Percentiles rank a stretch among this genome's conserved stretches.
Conservation (phyloP, 2,329 filamentous ascomycete species). For the Epichloe coenophiala region DNA sequence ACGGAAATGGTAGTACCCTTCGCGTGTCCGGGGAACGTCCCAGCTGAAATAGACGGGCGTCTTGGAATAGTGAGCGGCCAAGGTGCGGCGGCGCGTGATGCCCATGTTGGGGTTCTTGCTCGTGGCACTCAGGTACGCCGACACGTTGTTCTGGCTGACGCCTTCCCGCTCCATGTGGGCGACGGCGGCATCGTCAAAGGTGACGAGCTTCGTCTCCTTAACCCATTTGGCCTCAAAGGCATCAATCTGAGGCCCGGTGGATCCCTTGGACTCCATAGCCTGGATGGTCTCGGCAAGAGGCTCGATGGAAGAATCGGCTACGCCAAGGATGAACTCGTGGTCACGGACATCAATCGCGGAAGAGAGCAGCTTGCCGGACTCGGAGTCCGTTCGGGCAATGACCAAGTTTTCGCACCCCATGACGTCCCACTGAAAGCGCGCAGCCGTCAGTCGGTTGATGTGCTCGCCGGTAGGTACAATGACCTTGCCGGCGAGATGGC, state of each 20-base stretch:
- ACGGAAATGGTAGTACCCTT: constrained; percentile 86
- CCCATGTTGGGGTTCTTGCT: constrained; percentile 58
- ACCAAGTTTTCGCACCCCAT: constrained; percentile 95
- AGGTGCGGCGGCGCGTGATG: constrained; percentile 59
- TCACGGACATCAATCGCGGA: constrained; percentile 88
- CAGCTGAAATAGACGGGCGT: constrained; percentile 70
- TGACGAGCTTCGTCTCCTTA: constrained; percentile 69
- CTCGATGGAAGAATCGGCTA: constrained; percentile 58
- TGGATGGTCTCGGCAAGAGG: constrained; percentile 82
- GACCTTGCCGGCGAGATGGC: constrained; percentile 91
- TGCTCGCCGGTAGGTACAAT: constrained; percentile 88
- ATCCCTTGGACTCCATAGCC: constrained; percentile 73
- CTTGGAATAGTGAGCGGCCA: constrained; percentile 55
- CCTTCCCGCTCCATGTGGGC: constrained; percentile 57
- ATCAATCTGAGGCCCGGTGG: constrained; percentile 68
- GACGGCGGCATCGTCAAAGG: constrained; percentile 81
- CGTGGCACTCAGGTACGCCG: constrained; percentile 52
- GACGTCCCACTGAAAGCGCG: constrained; percentile 94
- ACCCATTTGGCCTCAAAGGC: constrained; percentile 79
- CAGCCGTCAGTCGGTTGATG: constrained; percentile 84
- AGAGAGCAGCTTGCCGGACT: constrained; percentile 80
- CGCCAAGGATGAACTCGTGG: constrained; percentile 90
- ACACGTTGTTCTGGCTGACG: constrained; percentile 47
- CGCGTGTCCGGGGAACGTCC: constrained; percentile 83
- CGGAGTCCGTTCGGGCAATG: constrained; percentile 89